Conservation (phyloP, 371 early-diverging fungal genomes). For the Mucor saturninus region DNA sequence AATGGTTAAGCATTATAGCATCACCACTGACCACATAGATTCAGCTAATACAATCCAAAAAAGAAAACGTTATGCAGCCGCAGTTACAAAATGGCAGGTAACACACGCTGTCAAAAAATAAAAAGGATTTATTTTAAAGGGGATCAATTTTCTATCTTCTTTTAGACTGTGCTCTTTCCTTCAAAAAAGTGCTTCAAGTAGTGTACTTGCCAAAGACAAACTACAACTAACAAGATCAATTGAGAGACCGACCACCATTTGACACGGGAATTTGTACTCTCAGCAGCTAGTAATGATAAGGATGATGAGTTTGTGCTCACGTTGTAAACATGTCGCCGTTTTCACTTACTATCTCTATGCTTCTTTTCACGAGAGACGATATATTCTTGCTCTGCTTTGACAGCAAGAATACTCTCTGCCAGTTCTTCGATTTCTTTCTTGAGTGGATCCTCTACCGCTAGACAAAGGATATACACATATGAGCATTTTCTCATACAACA, state of each 20-base stretch:
- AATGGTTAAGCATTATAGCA: too few species aligned
- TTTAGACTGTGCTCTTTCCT: constrained; percentile 74
- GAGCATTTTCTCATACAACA: too few species aligned
- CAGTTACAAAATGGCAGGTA: too few species aligned
- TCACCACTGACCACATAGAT: too few species aligned
- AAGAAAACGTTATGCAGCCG: too few species aligned
- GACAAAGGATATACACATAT: neutral
- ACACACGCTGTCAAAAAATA: too few species aligned
- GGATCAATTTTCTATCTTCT: too few species aligned
- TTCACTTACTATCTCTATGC: constrained; percentile 72
- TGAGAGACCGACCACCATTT: constrained; percentile 83
- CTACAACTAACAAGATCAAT: constrained; percentile 61
- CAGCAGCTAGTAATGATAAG: constrained; percentile 60
- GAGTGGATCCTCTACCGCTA: constrained; percentile 60
- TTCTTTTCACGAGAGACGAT: constrained; percentile 70
- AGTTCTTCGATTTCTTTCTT: constrained; percentile 70
- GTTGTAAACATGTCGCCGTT: too few species aligned
- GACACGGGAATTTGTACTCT: constrained; percentile 78
- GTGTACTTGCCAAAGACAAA: constrained; percentile 73
- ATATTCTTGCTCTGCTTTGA: constrained; percentile 79
- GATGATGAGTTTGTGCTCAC: too few species aligned
- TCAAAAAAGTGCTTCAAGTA: constrained; percentile 81
- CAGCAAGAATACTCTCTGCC: constrained; percentile 64
- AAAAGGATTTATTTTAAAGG: too few species aligned
- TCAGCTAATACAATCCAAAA: too few species aligned